Conservation (phyloP, 129 eudicot genomes). For the Flaveria ramosissima region DNA sequence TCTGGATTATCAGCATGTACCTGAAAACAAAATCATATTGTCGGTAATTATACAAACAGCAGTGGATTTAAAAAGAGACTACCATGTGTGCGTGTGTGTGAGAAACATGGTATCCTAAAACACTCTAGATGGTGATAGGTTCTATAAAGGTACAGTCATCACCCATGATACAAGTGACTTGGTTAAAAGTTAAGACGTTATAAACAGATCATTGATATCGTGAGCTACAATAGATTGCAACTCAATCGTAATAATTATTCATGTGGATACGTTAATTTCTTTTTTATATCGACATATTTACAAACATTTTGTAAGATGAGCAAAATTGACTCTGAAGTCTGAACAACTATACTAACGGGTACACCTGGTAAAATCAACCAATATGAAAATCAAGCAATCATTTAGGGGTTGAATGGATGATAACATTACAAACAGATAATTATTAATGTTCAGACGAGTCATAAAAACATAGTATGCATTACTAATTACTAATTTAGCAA, state of each 20-base stretch:
- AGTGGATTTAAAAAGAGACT: neutral
- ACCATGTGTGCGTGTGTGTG: neutral
- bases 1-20: slow-evolving; percentile 98
- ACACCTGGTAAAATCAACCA: slow-evolving; percentile 1
- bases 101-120: neutral
- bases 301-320: too few relatives aligned
- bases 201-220: neutral
- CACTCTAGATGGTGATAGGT: neutral
- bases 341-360: neutral
- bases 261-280: neutral
- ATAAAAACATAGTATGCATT: neutral
- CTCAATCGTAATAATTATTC: neutral
- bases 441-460: slow-evolving; percentile 7
- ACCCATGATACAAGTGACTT: neutral
- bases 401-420: neutral
- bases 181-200: neutral
- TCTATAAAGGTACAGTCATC: neutral
- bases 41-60: neutral
- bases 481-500: slow-evolving; percentile 10
- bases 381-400: neutral
- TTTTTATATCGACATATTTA: slow-evolving; percentile 1
- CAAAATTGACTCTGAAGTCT: neutral
- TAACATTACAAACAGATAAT: neutral
- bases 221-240: neutral
- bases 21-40: slow-evolving; percentile 39